Base-by-base conservation (phyloP, 768 basidiomycete genomes). In the Coprinopsis strossmayeri region DNA sequence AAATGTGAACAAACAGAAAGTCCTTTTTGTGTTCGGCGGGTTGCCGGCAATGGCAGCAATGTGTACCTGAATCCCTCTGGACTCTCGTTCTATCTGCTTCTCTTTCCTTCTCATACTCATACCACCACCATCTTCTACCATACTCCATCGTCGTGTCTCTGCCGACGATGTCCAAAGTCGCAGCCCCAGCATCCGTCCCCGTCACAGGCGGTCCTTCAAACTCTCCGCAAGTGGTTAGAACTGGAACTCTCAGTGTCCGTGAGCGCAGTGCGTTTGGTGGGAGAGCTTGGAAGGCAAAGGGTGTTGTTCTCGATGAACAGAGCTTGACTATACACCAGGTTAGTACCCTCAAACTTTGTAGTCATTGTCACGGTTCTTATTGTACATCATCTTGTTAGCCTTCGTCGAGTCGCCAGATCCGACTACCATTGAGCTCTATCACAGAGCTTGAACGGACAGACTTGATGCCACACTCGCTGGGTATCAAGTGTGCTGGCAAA, bases 401-500 rank as follows among this genome's bases (percentile, higher is more conserved):
- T 15, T 38, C 50, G n/a, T 45, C 43, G 17, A 32, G 18, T 28
- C 44, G 50, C 21, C 50, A 51, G 11, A 23, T 41, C 13, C 13
- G 24, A 15, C 23, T 51, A 24, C 50, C 45, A 11, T 46, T 51
- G 37, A 30, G 37, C 43, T 64, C 63, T 46, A 64, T 73, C 37
- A 62, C 64, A 41, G 64, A 61, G 42, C 63, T 72, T 40, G 70
- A 73, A 45, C 66, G 70, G 12, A 64, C 66, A 0, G 70, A 72
- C 48, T 52, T 65, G 5, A 62, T 64, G 27, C 65, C 67, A 7
- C 64, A 64, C 51, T 69, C 67, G 23, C 60, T 73, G 21, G 55
- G 58, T 21, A 52, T 72, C 25, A 64, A 64, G 54, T 61, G 64
- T 30, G 61, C 61, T 53, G 57, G 61, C 20, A 62, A 59, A 47